Evolutionary conservation across 1,139 yeast genomes (phyloP), one percentile per base, ranked within the genome.

Genomic region (Hansenula anomala): DNA sequence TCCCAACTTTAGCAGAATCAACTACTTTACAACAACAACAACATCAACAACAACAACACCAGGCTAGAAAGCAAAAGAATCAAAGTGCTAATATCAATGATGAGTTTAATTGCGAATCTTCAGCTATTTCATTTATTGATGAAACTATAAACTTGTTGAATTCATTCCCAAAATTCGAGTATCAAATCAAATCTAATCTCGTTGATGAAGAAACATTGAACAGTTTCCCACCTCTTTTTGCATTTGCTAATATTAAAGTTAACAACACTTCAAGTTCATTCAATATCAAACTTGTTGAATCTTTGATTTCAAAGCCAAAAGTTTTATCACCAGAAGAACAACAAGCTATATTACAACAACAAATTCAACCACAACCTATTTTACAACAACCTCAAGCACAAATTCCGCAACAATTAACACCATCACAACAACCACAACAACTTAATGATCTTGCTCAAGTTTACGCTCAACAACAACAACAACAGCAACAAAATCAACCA

Each of bases 1-100:
- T 83, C 70, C 92, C 92, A 28, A 76, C 90, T 0, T 66, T 83
- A 47, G 83, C 83, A 7, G 90, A 82, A 55, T 73, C 81, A 3
- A 64, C 75, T 40, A 66, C 69, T 41, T 66, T 74, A 36, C 68
- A 51, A 25, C 59, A 58, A 37, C 42, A 43, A 28, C 52, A 46
- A 26, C 48, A 44, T 33, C 47, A 41, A 34, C 52, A 59, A 45
- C 64, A 59, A 33, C 64, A 59, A 33, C 43, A 48, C 29, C 62
- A 66, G 41, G 40, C 64, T 62, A 50, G 46, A 54, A 33, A 56
- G 37, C 41, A 48, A 11, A 52, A 42, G 43, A 45, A 47, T 29
- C 46, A 43, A 29, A 47, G 46, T 44, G 41, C 42, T 42, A 43
- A 39, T 45, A 37, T 47, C 35, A 53, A 57, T 37, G 59, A 55